Evolutionary conservation across 2,329 filamentous ascomycete genomes (phyloP).

Genomic region (Monilinia fructigena): DNA sequence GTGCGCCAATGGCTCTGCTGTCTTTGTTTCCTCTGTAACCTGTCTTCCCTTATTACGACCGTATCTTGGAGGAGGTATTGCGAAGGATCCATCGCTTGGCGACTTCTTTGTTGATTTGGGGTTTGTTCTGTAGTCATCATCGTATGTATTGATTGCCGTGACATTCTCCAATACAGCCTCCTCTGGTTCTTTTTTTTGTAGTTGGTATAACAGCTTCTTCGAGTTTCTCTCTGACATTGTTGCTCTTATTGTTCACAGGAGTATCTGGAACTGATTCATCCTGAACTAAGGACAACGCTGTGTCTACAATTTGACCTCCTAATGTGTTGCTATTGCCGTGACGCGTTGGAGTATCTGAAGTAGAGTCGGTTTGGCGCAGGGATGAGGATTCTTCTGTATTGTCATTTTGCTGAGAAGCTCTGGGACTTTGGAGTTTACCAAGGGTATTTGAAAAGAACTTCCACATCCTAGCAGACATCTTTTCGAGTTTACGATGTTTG

Average conservation of each 20-base stretch:
- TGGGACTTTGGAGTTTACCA: conserved; percentile 12
- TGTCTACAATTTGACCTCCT: not conserved
- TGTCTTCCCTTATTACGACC: not conserved
- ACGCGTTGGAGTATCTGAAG: conserved; percentile 13
- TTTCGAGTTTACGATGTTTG: not conserved
- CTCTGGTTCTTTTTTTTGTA: not conserved
- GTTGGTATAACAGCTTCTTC: not conserved
- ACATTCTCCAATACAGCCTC: not conserved
- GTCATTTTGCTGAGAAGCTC: not conserved
- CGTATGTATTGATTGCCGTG: not conserved
- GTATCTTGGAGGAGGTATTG: not conserved
- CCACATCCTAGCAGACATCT: conserved; percentile 13
- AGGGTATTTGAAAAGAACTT: not conserved
- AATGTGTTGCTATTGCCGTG: conserved; percentile 7
- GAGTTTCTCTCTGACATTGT: not conserved
- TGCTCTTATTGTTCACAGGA: not conserved
- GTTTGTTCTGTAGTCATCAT: not conserved
- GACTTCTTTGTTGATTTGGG: not conserved
- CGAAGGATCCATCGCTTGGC: not conserved
- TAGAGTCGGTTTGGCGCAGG: not conserved
- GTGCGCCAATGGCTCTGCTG: conserved; percentile 11
- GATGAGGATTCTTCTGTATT: conserved; percentile 4
- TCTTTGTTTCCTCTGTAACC: not conserved
- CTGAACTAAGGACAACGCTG: not conserved
- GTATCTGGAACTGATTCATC: not conserved